phyloP scores from a whole-genome alignment of 768 basidiomycete species.

The Porpolomopsis calyptriformis region DNA sequence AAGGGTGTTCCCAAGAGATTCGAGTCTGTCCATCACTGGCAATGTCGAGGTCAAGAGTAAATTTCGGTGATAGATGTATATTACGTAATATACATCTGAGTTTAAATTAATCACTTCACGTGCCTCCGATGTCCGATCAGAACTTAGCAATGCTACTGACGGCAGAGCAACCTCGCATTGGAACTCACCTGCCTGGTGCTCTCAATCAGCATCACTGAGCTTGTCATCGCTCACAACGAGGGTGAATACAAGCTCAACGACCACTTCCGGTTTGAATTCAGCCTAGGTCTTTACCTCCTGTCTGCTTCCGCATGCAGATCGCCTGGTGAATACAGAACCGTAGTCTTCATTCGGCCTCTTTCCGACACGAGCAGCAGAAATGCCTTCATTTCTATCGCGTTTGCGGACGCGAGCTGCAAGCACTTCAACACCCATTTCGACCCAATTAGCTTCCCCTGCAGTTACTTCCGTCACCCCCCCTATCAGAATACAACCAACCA shows the following conservation, averaged over 20 bases:
- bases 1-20: constrained; percentile 61
- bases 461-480: constrained; percentile 2
- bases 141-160: not conserved
- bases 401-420: constrained; percentile 20
- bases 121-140: not conserved
- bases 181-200: not conserved
- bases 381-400: constrained; percentile 24
- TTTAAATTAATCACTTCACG: no score
- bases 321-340: not conserved
- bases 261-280: no score
- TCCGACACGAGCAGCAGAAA: not conserved
- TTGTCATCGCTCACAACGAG: no score
- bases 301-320: not conserved
- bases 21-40: constrained; percentile 63
- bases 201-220: not conserved
- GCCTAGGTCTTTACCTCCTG: not conserved
- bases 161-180: not conserved
- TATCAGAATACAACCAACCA: not conserved
- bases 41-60: not conserved
- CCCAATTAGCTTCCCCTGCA: constrained; percentile 9
- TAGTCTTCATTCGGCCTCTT: not conserved
- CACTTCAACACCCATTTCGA: constrained; percentile 9
- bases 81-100: not conserved
- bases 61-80: not conserved
- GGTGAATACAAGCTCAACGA: no score